These are phyloP conservation scores for Eimeria sp. DNA, from an alignment of 169 alveolate species.

Conservation along the genomic window DNA sequence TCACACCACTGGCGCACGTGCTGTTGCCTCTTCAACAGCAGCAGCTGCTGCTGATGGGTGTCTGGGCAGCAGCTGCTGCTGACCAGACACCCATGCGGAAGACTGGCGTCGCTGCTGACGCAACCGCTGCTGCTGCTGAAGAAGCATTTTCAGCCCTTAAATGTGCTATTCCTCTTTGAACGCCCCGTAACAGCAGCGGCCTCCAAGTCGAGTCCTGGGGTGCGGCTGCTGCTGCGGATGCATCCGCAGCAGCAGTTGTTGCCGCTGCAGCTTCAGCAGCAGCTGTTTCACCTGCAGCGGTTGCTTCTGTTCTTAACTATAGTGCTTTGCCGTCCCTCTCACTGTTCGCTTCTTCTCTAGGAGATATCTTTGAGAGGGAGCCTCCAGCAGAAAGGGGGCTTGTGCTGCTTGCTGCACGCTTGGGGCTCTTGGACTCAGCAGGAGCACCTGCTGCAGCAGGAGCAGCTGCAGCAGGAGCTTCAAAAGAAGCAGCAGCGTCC, in stretches of 20 bases:
- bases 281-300: not conserved
- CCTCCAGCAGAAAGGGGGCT: constrained; percentile 27
- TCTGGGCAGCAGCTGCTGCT: constrained; percentile 21
- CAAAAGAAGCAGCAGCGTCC: not conserved
- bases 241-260: not conserved
- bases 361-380: constrained; percentile 1
- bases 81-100: not conserved
- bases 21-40: not conserved
- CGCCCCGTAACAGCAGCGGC: not conserved
- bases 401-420: constrained; percentile 56
- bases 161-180: too few species aligned
- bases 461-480: constrained; percentile 34
- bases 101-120: not conserved
- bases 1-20: not conserved
- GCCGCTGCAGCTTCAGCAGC: constrained; percentile 11
- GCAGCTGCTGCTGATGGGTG: not conserved
- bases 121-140: not conserved
- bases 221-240: not conserved
- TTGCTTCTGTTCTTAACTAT: constrained; percentile 8
- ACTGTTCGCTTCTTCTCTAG: not conserved
- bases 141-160: not conserved
- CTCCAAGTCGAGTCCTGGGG: not conserved
- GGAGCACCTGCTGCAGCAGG: constrained; percentile 44
- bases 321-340: not conserved
- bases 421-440: not conserved